These are phyloP conservation scores for Haplosporangium sp. DNA, from an alignment of 371 early-diverging fungal species.

Conservation along the genomic window DNA sequence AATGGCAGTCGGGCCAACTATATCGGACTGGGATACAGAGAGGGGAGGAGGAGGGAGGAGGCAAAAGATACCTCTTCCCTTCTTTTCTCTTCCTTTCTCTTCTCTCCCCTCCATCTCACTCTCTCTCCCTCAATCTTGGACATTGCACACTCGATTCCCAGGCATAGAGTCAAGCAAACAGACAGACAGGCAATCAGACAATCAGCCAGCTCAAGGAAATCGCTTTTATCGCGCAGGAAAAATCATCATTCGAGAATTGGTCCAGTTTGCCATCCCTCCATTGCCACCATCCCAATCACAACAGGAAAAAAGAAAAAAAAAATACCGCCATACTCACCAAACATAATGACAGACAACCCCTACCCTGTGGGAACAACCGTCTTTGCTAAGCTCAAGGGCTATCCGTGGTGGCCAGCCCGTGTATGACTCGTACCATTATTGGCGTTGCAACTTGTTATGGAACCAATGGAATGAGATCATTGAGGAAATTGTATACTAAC, in stretches of 20 bases:
- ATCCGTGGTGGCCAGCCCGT: constrained; percentile 85
- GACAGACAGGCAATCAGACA: not conserved
- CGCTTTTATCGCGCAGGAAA: no score
- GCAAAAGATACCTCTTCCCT: not conserved
- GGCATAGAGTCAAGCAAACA: not conserved
- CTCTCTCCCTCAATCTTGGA: not conserved
- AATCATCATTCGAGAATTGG: no score
- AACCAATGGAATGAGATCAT: not conserved
- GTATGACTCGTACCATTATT: constrained; percentile 56
- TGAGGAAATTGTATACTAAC: not conserved
- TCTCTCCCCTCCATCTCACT: not conserved
- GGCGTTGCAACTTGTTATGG: no score
- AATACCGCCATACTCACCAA: not conserved
- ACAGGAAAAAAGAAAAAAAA: not conserved
- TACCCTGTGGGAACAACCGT: constrained; percentile 73
- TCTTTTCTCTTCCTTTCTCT: not conserved
- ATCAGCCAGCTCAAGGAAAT: not conserved
- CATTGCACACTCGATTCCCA: not conserved
- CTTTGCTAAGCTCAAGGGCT: constrained; percentile 80
- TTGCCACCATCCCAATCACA: not conserved
- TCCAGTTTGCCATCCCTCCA: no score
- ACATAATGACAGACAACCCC: constrained; percentile 44
- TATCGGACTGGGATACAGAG: no score
- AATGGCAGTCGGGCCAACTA: no score
- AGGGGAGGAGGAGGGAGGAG: no score